phyloP scores from a whole-genome alignment of 202 grass and related monocot species.

The Eragrostis tef region DNA sequence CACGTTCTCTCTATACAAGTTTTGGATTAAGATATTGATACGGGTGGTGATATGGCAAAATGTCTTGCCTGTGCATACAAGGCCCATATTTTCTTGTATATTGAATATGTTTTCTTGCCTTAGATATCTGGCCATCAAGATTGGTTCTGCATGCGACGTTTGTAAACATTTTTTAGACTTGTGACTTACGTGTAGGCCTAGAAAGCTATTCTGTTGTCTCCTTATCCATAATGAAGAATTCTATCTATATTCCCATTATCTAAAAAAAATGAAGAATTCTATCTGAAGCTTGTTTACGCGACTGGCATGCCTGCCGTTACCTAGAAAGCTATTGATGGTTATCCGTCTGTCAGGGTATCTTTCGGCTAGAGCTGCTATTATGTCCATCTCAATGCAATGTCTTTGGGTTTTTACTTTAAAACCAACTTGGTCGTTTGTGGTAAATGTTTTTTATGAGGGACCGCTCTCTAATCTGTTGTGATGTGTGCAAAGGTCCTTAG shows the following conservation, averaged over 20 bases:
- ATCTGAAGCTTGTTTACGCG: background rate
- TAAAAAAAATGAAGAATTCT: background rate
- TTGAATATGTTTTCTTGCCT: constrained; percentile 32
- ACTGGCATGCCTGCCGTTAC: background rate
- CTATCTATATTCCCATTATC: too few relatives aligned
- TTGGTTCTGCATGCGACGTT: background rate
- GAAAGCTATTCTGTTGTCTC: background rate
- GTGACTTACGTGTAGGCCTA: background rate
- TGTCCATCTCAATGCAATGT: background rate
- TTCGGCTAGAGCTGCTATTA: background rate
- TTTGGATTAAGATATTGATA: constrained; percentile 24
- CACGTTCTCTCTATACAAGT: constrained; percentile 5
- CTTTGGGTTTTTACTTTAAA: background rate
- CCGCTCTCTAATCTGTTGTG: background rate
- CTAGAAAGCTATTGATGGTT: background rate
- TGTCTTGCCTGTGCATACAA: background rate
- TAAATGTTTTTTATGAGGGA: background rate
- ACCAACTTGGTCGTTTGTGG: background rate
- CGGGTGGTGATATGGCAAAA: constrained; percentile 8
- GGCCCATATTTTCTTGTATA: constrained; percentile 2
- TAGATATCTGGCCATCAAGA: constrained; percentile 4
- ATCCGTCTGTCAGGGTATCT: background rate
- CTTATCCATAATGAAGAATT: background rate
- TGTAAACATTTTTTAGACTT: constrained; percentile 18
- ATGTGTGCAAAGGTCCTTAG: constrained; percentile 15